Base-by-base conservation (phyloP, 2,329 filamentous ascomycete species). In the Claviceps sp. region DNA sequence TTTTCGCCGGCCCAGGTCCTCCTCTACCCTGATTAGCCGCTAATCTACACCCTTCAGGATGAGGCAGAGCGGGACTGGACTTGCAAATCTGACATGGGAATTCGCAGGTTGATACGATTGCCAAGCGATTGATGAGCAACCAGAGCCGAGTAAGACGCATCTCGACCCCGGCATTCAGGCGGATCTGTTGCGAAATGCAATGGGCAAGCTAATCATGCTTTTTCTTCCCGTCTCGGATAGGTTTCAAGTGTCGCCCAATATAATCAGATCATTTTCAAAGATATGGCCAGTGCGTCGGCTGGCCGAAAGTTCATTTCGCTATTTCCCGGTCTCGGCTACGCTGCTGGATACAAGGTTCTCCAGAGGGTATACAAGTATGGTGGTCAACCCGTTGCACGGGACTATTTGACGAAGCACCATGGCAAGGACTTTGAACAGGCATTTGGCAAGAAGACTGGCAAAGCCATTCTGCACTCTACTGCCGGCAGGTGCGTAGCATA, bases 321-420 rank as follows among this genome's bases (percentile, higher is more conserved):
- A 47, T 98, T 98, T 74, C 93, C 93, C 37, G 93, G 93, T 65
- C 80, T 98, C 55, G 93, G 93, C 65, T 98, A 98, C 69, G 93
- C 93, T 53, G 93, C 93, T 52, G 90, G 90, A 56, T 98, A 98
- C 78, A 98, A 98, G 79, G 77, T 97, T 56, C 81, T 95, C 52
- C 93, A 98, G 79, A 79, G 93, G 69, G 82, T 98, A 67, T 98
- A 98, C 80, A 98, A 98, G 75, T 98, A 96, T 65, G 93, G 93
- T 59, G 93, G 93, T 49, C 93, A 98, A 75, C 93, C 93, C 45
- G 87, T 96, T 62, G 90, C 88, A 41, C 85, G 91, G 51, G 93
- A 98, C 72, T 96, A 85, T 71, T 79, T 98, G 50, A 78, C 79
- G 50, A 71, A 78, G 65, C 78, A 97, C 76, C 84, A 95, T 66